Evolutionary conservation across 257 asterid species (phyloP).

Genomic region (Solanum paucissectum): DNA sequence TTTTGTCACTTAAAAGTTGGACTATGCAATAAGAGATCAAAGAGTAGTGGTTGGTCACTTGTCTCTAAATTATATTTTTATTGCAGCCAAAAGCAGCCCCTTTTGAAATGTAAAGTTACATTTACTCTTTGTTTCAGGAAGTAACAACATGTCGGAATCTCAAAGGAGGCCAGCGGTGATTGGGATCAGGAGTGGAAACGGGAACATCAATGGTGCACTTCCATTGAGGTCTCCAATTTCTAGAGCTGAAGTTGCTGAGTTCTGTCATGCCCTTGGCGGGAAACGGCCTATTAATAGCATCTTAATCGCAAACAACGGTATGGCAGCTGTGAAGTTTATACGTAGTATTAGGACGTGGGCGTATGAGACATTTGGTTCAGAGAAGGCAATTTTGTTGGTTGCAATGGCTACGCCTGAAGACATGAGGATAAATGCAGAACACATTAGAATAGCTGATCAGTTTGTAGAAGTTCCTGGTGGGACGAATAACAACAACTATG

Average conservation of each 20-base stretch:
- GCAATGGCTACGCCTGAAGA: conserved; percentile 99
- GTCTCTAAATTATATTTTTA: background rate
- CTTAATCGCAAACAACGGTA: conserved; percentile 94
- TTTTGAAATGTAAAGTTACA: background rate
- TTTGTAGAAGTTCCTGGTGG: conserved; percentile 99
- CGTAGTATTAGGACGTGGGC: conserved; percentile 98
- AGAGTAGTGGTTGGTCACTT: background rate
- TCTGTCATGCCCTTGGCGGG: conserved; percentile 80
- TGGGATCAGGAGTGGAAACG: conserved; percentile 28
- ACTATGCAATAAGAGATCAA: background rate
- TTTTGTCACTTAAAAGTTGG: background rate
- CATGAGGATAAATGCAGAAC: conserved; percentile 98
- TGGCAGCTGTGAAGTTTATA: conserved; percentile 99
- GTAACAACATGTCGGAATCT: conserved; percentile 74
- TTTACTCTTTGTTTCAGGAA: conserved; percentile 25
- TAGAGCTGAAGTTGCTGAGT: conserved; percentile 59
- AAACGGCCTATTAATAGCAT: conserved; percentile 78
- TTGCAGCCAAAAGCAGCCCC: background rate
- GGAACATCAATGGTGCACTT: conserved; percentile 40
- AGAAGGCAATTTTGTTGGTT: conserved; percentile 89
- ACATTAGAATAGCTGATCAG: conserved; percentile 96
- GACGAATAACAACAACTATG: conserved; percentile 93
- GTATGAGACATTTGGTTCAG: conserved; percentile 89
- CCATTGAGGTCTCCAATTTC: conserved; percentile 53
- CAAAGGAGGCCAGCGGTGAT: conserved; percentile 50